These are phyloP conservation scores for Geotrichum aggregatum DNA, from an alignment of 1,139 yeast species.

Conservation along the genomic window DNA sequence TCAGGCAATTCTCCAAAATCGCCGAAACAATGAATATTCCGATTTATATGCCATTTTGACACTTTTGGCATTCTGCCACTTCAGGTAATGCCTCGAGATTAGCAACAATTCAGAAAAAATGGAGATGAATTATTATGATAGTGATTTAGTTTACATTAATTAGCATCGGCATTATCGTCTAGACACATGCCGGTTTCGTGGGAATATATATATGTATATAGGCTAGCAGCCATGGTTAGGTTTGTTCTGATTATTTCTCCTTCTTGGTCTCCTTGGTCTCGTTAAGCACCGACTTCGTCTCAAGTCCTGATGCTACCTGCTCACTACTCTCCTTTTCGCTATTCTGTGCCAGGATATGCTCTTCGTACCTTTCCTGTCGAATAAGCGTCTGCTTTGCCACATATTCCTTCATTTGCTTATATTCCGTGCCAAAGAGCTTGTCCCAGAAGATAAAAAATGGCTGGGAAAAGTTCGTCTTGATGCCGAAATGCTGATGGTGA, in stretches of 20 bases:
- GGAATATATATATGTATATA: conserved; percentile 3
- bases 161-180: too few species aligned
- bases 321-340: too few species aligned
- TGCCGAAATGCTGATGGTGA: conserved; percentile 94
- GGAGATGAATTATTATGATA: too few species aligned
- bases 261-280: conserved; percentile 5
- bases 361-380: conserved; percentile 30
- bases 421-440: conserved; percentile 62
- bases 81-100: too few species aligned
- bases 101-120: too few species aligned
- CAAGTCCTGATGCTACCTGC: too few species aligned
- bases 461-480: conserved; percentile 90
- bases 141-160: too few species aligned
- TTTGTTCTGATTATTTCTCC: background rate
- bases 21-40: background rate
- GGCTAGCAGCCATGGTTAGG: too few species aligned
- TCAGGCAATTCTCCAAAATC: conserved; percentile 9
- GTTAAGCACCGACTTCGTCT: too few species aligned
- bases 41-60: too few species aligned
- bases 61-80: too few species aligned
- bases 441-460: conserved; percentile 98
- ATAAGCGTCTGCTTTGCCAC: conserved; percentile 35
- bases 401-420: conserved; percentile 46
- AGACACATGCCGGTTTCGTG: too few species aligned
- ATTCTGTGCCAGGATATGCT: conserved; percentile 77